Conservation (phyloP, 1,284 basidiomycete species). For the Ganoderma resinaceum region DNA sequence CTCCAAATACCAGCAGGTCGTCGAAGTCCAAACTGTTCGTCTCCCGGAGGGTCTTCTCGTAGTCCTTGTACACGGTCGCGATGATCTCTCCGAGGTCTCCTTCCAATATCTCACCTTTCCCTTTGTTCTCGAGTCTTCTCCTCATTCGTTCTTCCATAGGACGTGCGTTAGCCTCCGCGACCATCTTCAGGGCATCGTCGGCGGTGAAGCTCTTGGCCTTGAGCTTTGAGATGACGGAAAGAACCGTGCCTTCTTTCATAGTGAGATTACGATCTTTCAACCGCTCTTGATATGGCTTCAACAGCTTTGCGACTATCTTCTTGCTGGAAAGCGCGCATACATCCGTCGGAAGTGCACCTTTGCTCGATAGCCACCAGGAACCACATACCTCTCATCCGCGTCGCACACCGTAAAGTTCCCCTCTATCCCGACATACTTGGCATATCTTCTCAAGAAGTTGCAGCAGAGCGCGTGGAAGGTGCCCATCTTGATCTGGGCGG, state of each 20-base stretch:
- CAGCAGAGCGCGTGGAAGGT: slow-evolving; percentile 90
- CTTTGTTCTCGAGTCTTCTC: not conserved
- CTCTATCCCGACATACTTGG: slow-evolving; percentile 63
- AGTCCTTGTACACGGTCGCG: slow-evolving; percentile 70
- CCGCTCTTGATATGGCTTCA: slow-evolving; percentile 63
- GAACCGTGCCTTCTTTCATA: slow-evolving; percentile 66
- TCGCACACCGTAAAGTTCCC: slow-evolving; percentile 88
- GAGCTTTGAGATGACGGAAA: slow-evolving; percentile 79
- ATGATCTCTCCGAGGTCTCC: slow-evolving; percentile 40
- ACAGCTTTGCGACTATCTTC: slow-evolving; percentile 70
- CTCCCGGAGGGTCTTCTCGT: slow-evolving; percentile 67
- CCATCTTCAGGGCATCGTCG: slow-evolving; percentile 47
- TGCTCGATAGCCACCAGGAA: not conserved
- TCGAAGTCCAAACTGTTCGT: slow-evolving; percentile 90
- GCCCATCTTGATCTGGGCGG: slow-evolving; percentile 72
- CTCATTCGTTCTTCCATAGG: slow-evolving; percentile 3
- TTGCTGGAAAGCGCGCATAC: slow-evolving; percentile 55
- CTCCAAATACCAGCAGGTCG: slow-evolving; percentile 82
- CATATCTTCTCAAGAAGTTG: slow-evolving; percentile 73
- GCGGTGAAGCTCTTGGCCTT: slow-evolving; percentile 78
- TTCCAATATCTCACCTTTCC: slow-evolving; percentile 22
- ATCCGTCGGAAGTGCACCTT: not conserved
- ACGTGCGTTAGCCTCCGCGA: slow-evolving; percentile 18
- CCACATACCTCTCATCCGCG: slow-evolving; percentile 77
- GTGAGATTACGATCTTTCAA: slow-evolving; percentile 56